These are phyloP conservation scores for Tetrapisispora phaffii DNA, from an alignment of 805 yeast genomes.

Conservation along the genomic window DNA sequence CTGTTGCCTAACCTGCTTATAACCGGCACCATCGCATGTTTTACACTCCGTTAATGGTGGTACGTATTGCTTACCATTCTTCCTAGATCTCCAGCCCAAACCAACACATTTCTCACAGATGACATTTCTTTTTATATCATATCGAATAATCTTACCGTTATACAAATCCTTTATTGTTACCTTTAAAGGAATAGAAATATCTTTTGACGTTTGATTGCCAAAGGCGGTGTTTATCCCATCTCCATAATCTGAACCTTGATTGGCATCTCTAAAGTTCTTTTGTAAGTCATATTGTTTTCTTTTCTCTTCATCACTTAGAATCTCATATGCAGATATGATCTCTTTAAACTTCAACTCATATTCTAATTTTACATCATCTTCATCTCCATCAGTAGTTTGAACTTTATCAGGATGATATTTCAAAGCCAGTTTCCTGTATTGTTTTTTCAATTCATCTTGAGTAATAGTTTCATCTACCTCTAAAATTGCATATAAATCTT, in stretches of 20 bases:
- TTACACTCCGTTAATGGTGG: constrained; percentile 49
- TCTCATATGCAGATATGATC: constrained; percentile 77
- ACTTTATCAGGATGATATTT: constrained; percentile 79
- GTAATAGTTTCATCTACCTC: constrained; percentile 63
- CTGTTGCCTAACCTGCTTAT: constrained; percentile 46
- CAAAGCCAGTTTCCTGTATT: constrained; percentile 77
- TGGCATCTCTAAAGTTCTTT: constrained; percentile 28
- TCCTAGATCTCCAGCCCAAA: constrained; percentile 47
- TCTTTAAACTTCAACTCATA: constrained; percentile 79
- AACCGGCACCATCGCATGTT: constrained; percentile 66
- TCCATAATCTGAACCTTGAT: constrained; percentile 14
- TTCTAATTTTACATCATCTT: constrained; percentile 35
- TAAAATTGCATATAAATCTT: constrained; percentile 46
- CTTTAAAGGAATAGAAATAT: constrained; percentile 50
- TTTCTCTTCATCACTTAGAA: constrained; percentile 58
- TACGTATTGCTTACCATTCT: constrained; percentile 18
- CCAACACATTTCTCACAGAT: constrained; percentile 71
- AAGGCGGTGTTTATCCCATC: background rate
- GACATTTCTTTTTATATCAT: constrained; percentile 60
- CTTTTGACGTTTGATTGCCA: background rate
- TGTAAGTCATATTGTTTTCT: constrained; percentile 47
- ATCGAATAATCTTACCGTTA: constrained; percentile 71
- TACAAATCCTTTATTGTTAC: constrained; percentile 66
- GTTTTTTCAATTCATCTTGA: constrained; percentile 63
- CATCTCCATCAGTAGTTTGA: constrained; percentile 45